Base-by-base conservation (phyloP, 495 filamentous ascomycete species). In the Oidiodendron maius region DNA sequence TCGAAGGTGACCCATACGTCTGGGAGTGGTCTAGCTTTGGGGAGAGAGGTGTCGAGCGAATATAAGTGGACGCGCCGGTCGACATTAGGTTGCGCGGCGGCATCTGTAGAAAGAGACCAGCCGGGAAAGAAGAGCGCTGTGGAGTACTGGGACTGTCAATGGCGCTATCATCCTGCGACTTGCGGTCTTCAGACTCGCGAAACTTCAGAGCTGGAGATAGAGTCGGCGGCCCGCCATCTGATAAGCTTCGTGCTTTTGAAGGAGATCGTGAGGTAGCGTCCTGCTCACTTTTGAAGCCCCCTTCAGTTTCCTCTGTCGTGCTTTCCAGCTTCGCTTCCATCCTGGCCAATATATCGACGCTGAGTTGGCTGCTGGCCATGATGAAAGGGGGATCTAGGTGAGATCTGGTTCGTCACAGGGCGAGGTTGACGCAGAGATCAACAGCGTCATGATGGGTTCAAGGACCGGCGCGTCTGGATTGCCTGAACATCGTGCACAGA, bases 21-120 rank as follows among this genome's bases (percentile, higher is more conserved):
- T 86, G 83, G 13, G 83, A 81, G 48, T 84, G 74, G 58, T 95
- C 89, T 34, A 91, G 77, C 58, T 93, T 88, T 9, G 91, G 91
- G 2, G 87, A 93, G 48, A 91, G 75, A 51, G 90, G 88, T 24
- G 76, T 77, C 46, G 80, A 80, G 57, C 73, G 83, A 48, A 72
- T 69, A 41, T 79, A 69, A 26, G 75, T 69, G n/a, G 78, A 72
- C 17, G 80, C 72, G 44, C 61, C 71, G 28, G 72, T 61, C 56
- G 69, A 66, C 41, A 67, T 68, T 21, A 69, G 54, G 50, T 76
- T 75, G 44, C 72, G 74, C 16, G 78, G 69, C 16, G 86, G 78
- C 71, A 93, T 78, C 58, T 91, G 86, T 52, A 95, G 70, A 11
- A 86, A 83, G 23, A 94, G 70, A 28, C 78, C 81, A 18, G 75